Percentiles rank a stretch among this genome's conserved stretches.
Conservation (phyloP, 768 basidiomycete species). For the Russula ochroleuca region DNA sequence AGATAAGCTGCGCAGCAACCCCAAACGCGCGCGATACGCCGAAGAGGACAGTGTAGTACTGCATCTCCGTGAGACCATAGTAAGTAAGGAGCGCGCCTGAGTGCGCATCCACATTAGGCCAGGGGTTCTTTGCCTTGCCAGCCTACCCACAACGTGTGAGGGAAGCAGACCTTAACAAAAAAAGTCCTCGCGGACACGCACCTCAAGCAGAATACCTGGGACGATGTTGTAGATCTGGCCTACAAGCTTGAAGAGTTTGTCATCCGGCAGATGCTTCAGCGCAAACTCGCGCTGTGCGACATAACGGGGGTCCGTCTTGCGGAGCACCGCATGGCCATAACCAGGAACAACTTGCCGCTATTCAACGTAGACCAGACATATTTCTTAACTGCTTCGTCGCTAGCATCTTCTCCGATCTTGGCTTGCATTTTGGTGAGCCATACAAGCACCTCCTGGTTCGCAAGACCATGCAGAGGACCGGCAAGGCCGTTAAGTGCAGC, state of each 20-base stretch:
- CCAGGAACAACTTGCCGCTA: slow-evolving; percentile 93
- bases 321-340: slow-evolving; percentile 80
- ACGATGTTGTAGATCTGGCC: slow-evolving; percentile 84
- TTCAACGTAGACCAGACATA: slow-evolving; percentile 96
- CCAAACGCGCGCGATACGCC: slow-evolving; percentile 95
- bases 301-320: slow-evolving; percentile 92
- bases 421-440: slow-evolving; percentile 94
- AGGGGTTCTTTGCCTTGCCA: slow-evolving; percentile 90
- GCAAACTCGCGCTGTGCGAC: slow-evolving; percentile 88
- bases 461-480: slow-evolving; percentile 93
- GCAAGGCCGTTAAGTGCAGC: slow-evolving; percentile 95
- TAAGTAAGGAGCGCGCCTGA: slow-evolving; percentile 85
- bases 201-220: slow-evolving; percentile 84
- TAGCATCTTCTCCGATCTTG: slow-evolving; percentile 79
- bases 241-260: slow-evolving; percentile 93
- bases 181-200: slow-evolving; percentile 34
- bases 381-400: slow-evolving; percentile 84
- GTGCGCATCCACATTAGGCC: slow-evolving; percentile 98
- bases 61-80: slow-evolving; percentile 85
- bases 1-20: slow-evolving; percentile 84
- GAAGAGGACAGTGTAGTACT: slow-evolving; percentile 96
- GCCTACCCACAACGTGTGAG: slow-evolving; percentile 43
- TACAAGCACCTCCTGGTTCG: slow-evolving; percentile 94
- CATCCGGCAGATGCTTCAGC: slow-evolving; percentile 74
- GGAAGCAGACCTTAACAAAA: slow-evolving; percentile 9